phyloP scores from a whole-genome alignment of 2,329 filamentous ascomycete species.

The Paecilomyces sp. region DNA sequence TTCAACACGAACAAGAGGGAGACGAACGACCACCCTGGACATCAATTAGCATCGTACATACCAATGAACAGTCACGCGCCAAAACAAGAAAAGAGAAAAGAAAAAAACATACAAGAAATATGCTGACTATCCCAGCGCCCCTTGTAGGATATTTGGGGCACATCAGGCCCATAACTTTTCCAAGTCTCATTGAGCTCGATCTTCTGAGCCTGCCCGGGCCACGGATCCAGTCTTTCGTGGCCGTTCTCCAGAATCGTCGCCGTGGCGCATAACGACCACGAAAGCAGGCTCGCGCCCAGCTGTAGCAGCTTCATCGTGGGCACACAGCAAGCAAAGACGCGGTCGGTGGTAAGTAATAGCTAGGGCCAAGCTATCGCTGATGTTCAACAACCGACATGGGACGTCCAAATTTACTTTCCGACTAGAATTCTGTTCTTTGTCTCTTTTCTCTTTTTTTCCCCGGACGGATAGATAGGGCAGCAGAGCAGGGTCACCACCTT shows the following conservation, averaged over 20 bases:
- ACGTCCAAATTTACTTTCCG: background rate
- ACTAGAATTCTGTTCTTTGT: background rate
- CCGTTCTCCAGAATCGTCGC: constrained; percentile 39
- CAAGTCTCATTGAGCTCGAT: constrained; percentile 29
- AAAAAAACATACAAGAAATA: constrained; percentile 41
- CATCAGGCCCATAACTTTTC: constrained; percentile 45
- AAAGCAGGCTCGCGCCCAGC: constrained; percentile 4
- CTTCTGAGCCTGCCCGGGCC: constrained; percentile 27
- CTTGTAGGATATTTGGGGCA: constrained; percentile 53
- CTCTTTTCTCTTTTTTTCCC: background rate
- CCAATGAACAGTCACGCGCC: background rate
- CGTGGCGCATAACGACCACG: constrained; percentile 14
- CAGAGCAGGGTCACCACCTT: too few relatives aligned
- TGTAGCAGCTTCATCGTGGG: constrained; percentile 11
- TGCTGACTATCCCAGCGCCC: constrained; percentile 56
- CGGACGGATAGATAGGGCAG: too few relatives aligned
- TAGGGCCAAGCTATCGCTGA: background rate
- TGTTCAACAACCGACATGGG: background rate
- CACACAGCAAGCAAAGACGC: background rate
- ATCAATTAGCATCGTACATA: constrained; percentile 5
- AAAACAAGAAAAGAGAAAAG: background rate
- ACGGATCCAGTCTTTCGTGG: constrained; percentile 30
- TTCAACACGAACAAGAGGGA: background rate
- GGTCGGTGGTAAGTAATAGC: too few relatives aligned
- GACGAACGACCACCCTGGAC: constrained; percentile 48